These are phyloP conservation scores for Boletus rubescentipes DNA, from an alignment of 768 basidiomycete species.

Conservation along the genomic window DNA sequence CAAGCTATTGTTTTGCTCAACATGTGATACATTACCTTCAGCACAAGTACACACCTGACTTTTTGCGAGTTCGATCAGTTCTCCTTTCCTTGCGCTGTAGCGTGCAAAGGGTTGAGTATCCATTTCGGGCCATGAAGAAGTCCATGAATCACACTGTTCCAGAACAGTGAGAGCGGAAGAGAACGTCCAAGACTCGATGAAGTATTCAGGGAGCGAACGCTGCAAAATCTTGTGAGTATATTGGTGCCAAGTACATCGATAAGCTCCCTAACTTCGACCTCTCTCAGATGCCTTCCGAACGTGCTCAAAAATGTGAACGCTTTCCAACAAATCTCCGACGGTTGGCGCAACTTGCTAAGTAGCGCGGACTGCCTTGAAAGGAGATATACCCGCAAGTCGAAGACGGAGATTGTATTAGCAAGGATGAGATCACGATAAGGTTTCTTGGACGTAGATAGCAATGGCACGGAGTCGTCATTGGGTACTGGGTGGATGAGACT, in stretches of 20 bases:
- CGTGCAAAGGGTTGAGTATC: conserved; percentile 47
- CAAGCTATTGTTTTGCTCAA: conserved; percentile 54
- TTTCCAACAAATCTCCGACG: conserved; percentile 71
- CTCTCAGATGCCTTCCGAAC: conserved; percentile 74
- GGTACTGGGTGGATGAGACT: conserved; percentile 68
- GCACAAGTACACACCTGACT: conserved; percentile 60
- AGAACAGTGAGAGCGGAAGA: conserved; percentile 84
- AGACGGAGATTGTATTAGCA: conserved; percentile 86
- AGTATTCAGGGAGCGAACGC: conserved; percentile 60
- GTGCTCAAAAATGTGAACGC: conserved; percentile 71
- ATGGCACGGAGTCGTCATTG: conserved; percentile 76
- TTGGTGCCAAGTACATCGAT: conserved; percentile 1
- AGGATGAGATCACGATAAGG: conserved; percentile 88
- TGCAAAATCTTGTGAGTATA: conserved; percentile 30
- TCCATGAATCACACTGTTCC: conserved; percentile 77
- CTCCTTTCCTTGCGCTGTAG: conserved; percentile 81
- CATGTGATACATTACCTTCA: not conserved
- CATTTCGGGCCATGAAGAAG: conserved; percentile 41
- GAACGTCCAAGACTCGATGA: conserved; percentile 93
- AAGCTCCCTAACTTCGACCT: conserved; percentile 58
- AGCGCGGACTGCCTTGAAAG: conserved; percentile 83
- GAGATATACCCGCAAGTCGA: conserved; percentile 91
- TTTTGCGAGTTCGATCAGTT: conserved; percentile 84
- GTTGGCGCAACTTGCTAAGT: conserved; percentile 63
- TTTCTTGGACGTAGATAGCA: conserved; percentile 78